These are phyloP conservation scores for Pyrenula aspistea DNA, from an alignment of 495 filamentous ascomycete species.

Conservation along the genomic window DNA sequence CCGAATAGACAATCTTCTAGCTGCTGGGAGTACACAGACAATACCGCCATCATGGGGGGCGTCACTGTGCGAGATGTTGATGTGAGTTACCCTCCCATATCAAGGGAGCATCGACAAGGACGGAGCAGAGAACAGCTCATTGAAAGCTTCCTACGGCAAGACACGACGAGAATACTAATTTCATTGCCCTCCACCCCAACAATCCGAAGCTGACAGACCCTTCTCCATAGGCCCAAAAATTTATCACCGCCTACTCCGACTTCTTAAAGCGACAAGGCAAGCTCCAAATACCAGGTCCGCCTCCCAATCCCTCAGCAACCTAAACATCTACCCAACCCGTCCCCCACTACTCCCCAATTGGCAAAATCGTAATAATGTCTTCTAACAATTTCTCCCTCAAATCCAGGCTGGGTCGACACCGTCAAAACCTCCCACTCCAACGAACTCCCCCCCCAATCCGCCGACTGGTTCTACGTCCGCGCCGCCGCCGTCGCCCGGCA, in stretches of 20 bases:
- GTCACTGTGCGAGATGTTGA: constrained; percentile 84
- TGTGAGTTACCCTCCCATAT: constrained; percentile 54
- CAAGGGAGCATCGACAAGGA: too few relatives aligned
- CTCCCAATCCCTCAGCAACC: constrained; percentile 1
- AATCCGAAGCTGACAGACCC: constrained; percentile 5
- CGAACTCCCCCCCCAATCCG: constrained; percentile 92
- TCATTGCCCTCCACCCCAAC: too few relatives aligned
- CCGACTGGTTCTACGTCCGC: constrained; percentile 98
- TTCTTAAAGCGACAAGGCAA: constrained; percentile 99
- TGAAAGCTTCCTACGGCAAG: too few relatives aligned
- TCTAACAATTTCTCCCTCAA: too few relatives aligned
- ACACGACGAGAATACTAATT: too few relatives aligned
- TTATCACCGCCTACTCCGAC: constrained; percentile 85
- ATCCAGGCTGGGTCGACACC: constrained; percentile 91
- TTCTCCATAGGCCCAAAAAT: constrained; percentile 68
- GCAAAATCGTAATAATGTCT: too few relatives aligned
- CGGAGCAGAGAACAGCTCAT: too few relatives aligned
- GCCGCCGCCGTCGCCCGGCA: constrained; percentile 92
- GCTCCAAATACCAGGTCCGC: constrained; percentile 82
- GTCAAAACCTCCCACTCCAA: constrained; percentile 95
- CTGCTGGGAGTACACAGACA: constrained; percentile 12
- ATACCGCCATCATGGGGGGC: constrained; percentile 70
- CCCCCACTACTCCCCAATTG: too few relatives aligned
- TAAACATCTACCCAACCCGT: too few relatives aligned
- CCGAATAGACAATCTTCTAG: neutral